These are phyloP conservation scores for Tetracentron sinense DNA, from an alignment of 164 flowering plant genomes.

Conservation along the genomic window DNA sequence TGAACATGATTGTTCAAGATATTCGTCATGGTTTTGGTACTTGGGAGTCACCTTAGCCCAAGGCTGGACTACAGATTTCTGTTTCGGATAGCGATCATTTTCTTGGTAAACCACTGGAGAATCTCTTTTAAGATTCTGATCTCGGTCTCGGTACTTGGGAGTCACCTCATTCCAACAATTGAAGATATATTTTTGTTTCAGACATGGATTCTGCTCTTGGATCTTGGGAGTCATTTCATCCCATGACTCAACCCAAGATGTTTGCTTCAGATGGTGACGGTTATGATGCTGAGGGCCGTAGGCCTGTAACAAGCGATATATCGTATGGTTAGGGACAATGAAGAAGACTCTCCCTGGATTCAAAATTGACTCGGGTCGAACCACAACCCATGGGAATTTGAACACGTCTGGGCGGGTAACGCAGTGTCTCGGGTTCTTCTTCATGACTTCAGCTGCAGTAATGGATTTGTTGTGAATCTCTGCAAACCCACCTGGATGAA, in stretches of 20 bases:
- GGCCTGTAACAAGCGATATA: constrained; percentile 32
- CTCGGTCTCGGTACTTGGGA: not conserved
- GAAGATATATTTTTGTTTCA: not conserved
- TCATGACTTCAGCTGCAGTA: constrained; percentile 43
- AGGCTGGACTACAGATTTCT: not conserved
- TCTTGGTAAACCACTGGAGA: no score
- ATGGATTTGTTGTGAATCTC: constrained; percentile 40
- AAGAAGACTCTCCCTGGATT: constrained; percentile 44
- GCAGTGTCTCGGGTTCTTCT: constrained; percentile 56
- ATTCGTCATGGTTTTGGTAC: no score
- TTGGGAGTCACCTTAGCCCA: not conserved
- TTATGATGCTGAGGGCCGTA: not conserved
- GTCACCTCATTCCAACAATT: not conserved
- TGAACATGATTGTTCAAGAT: no score
- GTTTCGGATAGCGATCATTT: not conserved
- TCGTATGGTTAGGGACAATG: constrained; percentile 48
- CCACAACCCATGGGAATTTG: constrained; percentile 56
- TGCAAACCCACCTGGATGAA: constrained; percentile 42
- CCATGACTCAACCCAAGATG: constrained; percentile 1
- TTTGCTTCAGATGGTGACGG: constrained; percentile 1
- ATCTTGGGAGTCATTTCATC: constrained; percentile 8
- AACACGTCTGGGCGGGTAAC: constrained; percentile 62
- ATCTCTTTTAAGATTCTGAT: no score
- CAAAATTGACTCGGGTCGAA: constrained; percentile 47
- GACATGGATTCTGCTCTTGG: not conserved